Evolutionary conservation across 306 rosid species (phyloP).

Genomic region (Myrica gale): DNA sequence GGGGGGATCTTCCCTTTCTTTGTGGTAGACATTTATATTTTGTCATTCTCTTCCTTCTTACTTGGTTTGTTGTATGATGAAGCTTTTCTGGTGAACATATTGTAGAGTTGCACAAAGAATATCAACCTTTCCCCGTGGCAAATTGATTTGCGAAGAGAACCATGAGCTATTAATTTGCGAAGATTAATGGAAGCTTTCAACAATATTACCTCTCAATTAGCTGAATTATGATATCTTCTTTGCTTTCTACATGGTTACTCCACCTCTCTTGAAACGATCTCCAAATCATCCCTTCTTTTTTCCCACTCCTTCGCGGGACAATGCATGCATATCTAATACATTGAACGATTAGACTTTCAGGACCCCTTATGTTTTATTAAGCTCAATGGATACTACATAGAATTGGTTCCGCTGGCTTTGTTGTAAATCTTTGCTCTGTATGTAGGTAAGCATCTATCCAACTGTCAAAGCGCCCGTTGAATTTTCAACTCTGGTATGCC

Average conservation of each 20-base stretch:
- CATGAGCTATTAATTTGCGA: too few relatives aligned
- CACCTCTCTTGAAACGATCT: neutral
- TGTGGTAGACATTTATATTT: neutral
- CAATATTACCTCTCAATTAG: too few relatives aligned
- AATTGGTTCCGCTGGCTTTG: slow-evolving; percentile 22
- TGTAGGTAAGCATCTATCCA: slow-evolving; percentile 89
- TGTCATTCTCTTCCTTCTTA: neutral
- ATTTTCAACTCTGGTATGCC: slow-evolving; percentile 72
- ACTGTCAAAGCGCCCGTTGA: slow-evolving; percentile 89
- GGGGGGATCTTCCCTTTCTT: too few relatives aligned
- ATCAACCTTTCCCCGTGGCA: too few relatives aligned
- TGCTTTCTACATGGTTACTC: neutral
- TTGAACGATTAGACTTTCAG: neutral
- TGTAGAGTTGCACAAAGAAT: too few relatives aligned
- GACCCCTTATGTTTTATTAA: neutral
- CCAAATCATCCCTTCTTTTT: neutral
- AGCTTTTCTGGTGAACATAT: neutral
- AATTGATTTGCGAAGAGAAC: too few relatives aligned
- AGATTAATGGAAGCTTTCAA: too few relatives aligned
- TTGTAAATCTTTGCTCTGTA: slow-evolving; percentile 28
- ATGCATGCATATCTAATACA: slow-evolving; percentile 1
- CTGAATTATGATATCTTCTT: too few relatives aligned
- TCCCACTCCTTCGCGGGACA: neutral
- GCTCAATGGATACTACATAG: neutral
- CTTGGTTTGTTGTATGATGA: neutral